Base-by-base conservation (phyloP, 805 yeast genomes). In the Kuraishia hungarica region DNA sequence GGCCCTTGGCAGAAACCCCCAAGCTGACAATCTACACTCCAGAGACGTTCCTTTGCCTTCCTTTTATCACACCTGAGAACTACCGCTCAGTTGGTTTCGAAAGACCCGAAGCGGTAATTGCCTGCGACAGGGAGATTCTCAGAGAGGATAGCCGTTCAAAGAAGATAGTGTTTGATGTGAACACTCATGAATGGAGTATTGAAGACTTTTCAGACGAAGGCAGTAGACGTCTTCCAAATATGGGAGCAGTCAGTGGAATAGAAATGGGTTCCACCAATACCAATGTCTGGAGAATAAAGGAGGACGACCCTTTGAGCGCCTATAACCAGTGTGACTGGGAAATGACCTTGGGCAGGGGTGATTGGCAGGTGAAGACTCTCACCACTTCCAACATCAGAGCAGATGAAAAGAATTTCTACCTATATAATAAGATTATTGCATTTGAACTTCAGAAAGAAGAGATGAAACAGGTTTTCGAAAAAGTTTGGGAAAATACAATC, bases 1-100 rank as follows among this genome's bases (percentile, higher is more conserved):
- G 80, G 80, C 80, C 80, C 24, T 63, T 71, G 0, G 67, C 77
- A 4, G 75, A 72, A 58, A 72, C 68, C 7, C 75, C 78, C 51
- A 67, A 64, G 1, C 58, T 75, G 48, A 20, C 49, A 3, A 8
- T 46, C 10, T 20, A 46, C 13, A 20, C 49, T 11, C 24, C 24
- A 3, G 43, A 50, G 13, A 23, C 26, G 20, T 19, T 50, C 29
- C 19, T 50, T 13, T 35, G 22, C 8, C 51, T 23, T 10, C 22
- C 29, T 13, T 35, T 19, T 11, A 13, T 20, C 17, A 23, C 51
- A 23, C 15, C 39, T 13, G 26, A 28, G 3, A 22, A 3, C 13
- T 20, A 6, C 15, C 15, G 26, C 22, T 3, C 51, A 10, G 43
- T 35, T 28, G 21, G 20, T 2, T 50, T 50, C 20, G 43, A 5